Base-by-base conservation (phyloP, 306 rosid genomes). In the Fagus crenata region DNA sequence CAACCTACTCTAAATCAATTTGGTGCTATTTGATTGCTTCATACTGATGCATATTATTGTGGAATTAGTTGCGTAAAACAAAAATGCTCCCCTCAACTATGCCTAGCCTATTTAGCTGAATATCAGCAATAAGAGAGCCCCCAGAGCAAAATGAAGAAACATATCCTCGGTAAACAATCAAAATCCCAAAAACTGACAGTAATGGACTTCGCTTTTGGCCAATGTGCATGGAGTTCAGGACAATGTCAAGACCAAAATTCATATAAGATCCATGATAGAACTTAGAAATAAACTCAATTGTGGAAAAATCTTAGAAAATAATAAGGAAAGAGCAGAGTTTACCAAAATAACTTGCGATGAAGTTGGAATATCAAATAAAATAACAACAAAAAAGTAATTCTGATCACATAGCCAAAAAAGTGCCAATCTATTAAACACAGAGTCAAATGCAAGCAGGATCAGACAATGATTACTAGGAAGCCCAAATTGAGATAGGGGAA, bases 191-290 rank as follows among this genome's bases (percentile, higher is more conserved):
- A 54, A 51, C n/a, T 28, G 41, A 41, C 54, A 53, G 2, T 7
- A 18, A 54, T 40, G 42, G 43, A 55, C 56, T 53, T 73, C 68
- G 2, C 32, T 15, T 60, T 63, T 81, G 53, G 54, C 65, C 59
- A 51, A 58, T 22, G 9, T 65, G 3, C 69, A 22, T 71, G 61
- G 37, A 73, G 77, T 73, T 65, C n/a, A 75, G 42, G 49, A 65
- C 76, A 70, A 68, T 53, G 75, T 37, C 78, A 69, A 46, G 7
- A 56, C 14, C 12, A 42, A 41, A 76, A 79, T 59, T 79, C 81
- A 75, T 28, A 42, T 18, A 4, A 31, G 59, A 5, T 53, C 32
- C 31, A 56, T 0, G 28, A 22, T 22, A 22, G 28, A 22, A 22
- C 2, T 1, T 5, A 56, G 63, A 56, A 56, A 15, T 18, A n/a